phyloP scores from a whole-genome alignment of 2,329 filamentous ascomycete species.

The Arthroderma sp. region DNA sequence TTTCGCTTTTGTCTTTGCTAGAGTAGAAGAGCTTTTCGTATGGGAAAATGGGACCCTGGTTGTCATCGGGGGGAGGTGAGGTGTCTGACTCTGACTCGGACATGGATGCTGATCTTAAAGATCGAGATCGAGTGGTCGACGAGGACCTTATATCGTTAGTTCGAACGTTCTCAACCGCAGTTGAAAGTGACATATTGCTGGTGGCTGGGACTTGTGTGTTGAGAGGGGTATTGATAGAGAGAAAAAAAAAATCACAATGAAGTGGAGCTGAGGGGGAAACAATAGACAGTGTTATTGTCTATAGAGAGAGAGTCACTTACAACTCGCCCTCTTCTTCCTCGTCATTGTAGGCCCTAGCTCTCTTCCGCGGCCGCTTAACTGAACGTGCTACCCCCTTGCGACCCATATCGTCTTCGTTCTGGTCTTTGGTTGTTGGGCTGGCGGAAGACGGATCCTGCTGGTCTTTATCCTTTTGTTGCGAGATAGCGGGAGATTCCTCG shows the following conservation, averaged over 20 bases:
- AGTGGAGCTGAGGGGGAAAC: not conserved
- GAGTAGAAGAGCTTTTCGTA: constrained; percentile 77
- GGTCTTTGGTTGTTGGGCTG: constrained; percentile 39
- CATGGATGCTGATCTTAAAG: constrained; percentile 74
- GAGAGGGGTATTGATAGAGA: not conserved
- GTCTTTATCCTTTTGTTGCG: constrained; percentile 39
- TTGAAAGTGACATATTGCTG: not conserved
- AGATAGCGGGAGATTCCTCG: constrained; percentile 41
- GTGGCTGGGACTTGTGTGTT: not conserved
- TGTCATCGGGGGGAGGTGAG: constrained; percentile 34
- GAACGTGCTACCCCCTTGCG: constrained; percentile 37
- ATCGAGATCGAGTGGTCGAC: constrained; percentile 48
- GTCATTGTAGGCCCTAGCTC: constrained; percentile 45
- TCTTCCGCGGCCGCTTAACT: constrained; percentile 24
- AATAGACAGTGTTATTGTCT: not conserved
- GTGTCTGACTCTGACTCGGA: constrained; percentile 70
- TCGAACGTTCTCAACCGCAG: not conserved
- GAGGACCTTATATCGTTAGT: constrained; percentile 39
- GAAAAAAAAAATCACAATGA: not conserved
- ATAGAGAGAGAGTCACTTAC: constrained; percentile 44
- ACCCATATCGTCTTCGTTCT: constrained; percentile 35
- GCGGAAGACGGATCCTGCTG: constrained; percentile 32
- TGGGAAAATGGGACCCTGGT: constrained; percentile 52
- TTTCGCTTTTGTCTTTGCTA: constrained; percentile 60
- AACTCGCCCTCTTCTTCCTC: constrained; percentile 67